phyloP scores from a whole-genome alignment of 139 green algal species.

The Trebouxia sp. region DNA sequence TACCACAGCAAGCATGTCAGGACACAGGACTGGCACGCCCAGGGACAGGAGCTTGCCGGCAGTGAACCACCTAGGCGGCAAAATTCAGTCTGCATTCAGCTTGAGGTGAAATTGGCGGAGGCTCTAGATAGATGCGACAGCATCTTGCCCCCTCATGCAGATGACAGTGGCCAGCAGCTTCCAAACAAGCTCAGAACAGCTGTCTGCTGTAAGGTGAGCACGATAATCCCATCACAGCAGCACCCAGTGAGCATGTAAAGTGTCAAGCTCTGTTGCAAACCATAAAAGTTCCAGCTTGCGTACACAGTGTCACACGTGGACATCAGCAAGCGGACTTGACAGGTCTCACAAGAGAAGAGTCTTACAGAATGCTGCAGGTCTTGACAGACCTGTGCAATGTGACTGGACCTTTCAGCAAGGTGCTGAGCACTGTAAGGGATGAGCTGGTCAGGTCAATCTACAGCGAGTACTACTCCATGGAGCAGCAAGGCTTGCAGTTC shows the following conservation, averaged over 20 bases:
- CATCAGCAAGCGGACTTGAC: too few relatives aligned
- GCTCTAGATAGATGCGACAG: conserved; percentile 54
- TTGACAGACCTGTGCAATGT: conserved; percentile 52
- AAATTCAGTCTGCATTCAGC: conserved; percentile 56
- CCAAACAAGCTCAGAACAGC: conserved; percentile 62
- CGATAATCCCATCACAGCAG: too few relatives aligned
- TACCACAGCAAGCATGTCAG: not conserved
- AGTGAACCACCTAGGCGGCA: conserved; percentile 40
- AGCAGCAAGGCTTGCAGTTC: conserved; percentile 17
- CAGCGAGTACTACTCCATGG: conserved; percentile 24
- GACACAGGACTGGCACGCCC: conserved; percentile 29
- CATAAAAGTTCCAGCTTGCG: too few relatives aligned
- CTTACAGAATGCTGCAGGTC: conserved; percentile 41
- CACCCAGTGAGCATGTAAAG: too few relatives aligned
- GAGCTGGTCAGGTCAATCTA: conserved; percentile 46
- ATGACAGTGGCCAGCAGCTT: conserved; percentile 38
- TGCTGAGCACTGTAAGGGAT: conserved; percentile 43
- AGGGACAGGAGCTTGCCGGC: conserved; percentile 33
- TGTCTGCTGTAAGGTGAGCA: conserved; percentile 61
- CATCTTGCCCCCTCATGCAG: conserved; percentile 37
- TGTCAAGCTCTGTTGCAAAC: too few relatives aligned
- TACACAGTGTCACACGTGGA: too few relatives aligned
- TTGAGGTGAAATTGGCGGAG: conserved; percentile 64
- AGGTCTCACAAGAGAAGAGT: too few relatives aligned
- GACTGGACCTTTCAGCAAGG: conserved; percentile 44